phyloP scores from a whole-genome alignment of 73 alveolate species.

The Paramecium octaurelia region DNA sequence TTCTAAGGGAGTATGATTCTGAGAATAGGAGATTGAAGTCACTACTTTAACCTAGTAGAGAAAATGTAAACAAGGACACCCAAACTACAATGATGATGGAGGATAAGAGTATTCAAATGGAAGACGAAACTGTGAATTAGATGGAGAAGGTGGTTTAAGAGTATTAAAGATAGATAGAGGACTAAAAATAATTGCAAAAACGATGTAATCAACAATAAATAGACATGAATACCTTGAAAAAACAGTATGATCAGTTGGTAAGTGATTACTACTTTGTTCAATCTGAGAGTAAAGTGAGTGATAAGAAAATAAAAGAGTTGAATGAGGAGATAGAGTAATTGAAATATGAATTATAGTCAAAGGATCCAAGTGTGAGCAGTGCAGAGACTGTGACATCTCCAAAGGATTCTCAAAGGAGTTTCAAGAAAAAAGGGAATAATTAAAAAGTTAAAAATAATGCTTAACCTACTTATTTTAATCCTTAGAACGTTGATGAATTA shows the following conservation, averaged over 20 bases:
- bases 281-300: background rate
- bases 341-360: background rate
- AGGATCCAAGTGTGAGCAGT: background rate
- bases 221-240: background rate
- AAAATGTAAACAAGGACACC: background rate
- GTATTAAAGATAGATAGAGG: background rate
- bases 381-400: constrained; percentile 14
- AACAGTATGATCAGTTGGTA: background rate
- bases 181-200: background rate
- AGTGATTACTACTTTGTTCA: background rate
- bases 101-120: background rate
- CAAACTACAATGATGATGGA: background rate
- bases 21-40: background rate
- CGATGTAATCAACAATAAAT: background rate
- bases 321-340: background rate
- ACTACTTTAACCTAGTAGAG: background rate
- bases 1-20: background rate
- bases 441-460: background rate
- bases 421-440: background rate
- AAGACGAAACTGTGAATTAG: background rate
- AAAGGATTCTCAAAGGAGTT: background rate
- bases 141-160: background rate
- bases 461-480: background rate
- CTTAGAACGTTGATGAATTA: background rate
- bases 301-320: background rate